These are phyloP conservation scores for Pythium oligandrum DNA, from an alignment of 352 stramenopile genomes.

Conservation along the genomic window DNA sequence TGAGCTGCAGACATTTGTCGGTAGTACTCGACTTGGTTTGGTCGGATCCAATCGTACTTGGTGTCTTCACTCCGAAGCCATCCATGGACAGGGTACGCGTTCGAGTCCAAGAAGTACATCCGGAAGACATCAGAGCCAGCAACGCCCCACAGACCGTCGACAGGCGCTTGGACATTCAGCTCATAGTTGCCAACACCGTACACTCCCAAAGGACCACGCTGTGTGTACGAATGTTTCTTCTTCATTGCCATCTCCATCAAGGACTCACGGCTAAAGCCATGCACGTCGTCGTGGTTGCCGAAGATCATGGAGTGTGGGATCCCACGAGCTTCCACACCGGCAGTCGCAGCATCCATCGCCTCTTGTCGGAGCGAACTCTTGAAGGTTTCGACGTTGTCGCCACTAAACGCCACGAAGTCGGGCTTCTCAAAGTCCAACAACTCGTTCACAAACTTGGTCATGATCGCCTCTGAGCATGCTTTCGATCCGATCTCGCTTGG, in stretches of 20 bases:
- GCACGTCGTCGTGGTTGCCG: conserved; percentile 63
- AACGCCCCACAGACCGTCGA: conserved; percentile 28
- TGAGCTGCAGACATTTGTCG: conserved; percentile 10
- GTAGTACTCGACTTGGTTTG: conserved; percentile 19
- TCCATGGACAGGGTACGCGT: conserved; percentile 20
- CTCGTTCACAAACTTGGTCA: conserved; percentile 44
- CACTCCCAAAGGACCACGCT: conserved; percentile 37
- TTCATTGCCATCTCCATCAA: conserved; percentile 29
- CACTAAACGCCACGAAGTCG: conserved; percentile 61
- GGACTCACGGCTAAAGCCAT: conserved; percentile 29
- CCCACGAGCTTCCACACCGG: conserved; percentile 28
- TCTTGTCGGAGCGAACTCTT: conserved; percentile 15
- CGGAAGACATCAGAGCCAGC: conserved; percentile 36
- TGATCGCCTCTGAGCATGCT: conserved; percentile 41
- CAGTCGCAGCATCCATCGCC: conserved; percentile 35
- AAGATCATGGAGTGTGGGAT: conserved; percentile 58
- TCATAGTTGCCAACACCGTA: conserved; percentile 66
- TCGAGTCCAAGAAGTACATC: conserved; percentile 74
- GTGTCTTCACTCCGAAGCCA: neutral
- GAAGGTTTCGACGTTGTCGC: conserved; percentile 52
- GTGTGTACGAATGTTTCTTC: conserved; percentile 39
- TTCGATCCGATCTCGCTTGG: conserved; percentile 4
- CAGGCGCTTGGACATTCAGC: conserved; percentile 38
- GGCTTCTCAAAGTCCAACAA: conserved; percentile 55
- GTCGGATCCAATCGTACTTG: conserved; percentile 22